Conservation (phyloP, 345 rosid genomes). For the Acer saccharum region DNA sequence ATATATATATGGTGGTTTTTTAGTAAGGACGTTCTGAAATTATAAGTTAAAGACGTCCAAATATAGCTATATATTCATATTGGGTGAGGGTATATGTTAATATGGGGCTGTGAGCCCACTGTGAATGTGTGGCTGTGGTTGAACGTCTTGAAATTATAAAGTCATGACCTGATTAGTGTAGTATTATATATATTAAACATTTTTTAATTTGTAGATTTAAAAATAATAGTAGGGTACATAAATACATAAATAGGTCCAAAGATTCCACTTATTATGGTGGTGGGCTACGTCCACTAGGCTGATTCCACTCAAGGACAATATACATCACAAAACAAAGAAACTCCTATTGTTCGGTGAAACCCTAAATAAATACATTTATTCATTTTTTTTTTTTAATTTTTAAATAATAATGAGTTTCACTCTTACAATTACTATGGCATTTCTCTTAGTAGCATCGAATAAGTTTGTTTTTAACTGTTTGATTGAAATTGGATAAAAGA, state of each 20-base stretch:
- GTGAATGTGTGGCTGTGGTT: no score
- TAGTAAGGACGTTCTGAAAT: no score
- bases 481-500: neutral
- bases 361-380: neutral
- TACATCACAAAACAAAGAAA: neutral
- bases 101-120: no score
- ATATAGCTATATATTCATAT: no score
- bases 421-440: neutral
- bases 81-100: no score
- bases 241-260: neutral
- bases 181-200: neutral
- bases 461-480: neutral
- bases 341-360: neutral
- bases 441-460: neutral
- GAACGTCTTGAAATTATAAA: no score
- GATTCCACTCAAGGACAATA: neutral
- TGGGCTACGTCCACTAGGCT: conserved; percentile 17
- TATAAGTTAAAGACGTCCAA: no score
- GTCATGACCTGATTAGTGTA: no score
- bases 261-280: conserved; percentile 15
- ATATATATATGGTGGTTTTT: no score
- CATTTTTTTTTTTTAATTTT: no score
- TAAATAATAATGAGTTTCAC: neutral
- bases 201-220: neutral
- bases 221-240: neutral